These are phyloP conservation scores for Clarireedia sp. DNA, from an alignment of 2,329 filamentous ascomycete genomes.

Conservation along the genomic window DNA sequence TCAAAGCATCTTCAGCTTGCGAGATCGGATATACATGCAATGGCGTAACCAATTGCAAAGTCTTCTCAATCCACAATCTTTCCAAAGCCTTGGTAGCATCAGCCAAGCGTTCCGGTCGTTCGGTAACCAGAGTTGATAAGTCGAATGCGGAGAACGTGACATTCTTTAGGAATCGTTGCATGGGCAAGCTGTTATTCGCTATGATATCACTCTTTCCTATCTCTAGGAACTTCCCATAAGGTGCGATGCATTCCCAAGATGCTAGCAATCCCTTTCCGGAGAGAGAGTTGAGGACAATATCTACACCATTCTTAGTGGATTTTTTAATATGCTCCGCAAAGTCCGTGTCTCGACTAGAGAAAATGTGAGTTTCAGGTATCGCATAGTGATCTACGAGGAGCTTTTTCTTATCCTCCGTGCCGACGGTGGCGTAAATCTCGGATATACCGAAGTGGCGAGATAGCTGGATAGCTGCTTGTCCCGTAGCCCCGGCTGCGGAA, in stretches of 20 bases:
- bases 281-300: neutral
- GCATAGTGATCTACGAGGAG: neutral
- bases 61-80: neutral
- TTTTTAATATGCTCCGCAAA: neutral
- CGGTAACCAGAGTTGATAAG: neutral
- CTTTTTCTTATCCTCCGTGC: neutral
- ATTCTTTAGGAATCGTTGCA: neutral
- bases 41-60: neutral
- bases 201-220: neutral
- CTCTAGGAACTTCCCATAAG: neutral
- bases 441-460: neutral
- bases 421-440: conserved; percentile 5
- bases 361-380: neutral
- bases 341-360: neutral
- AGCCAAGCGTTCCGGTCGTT: neutral
- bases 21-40: conserved; percentile 6
- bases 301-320: neutral
- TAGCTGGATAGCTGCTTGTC: conserved; percentile 27
- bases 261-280: neutral
- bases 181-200: neutral
- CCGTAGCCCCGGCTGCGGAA: conserved; percentile 26
- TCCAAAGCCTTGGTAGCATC: neutral
- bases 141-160: neutral
- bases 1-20: conserved; percentile 12
- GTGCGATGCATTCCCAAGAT: neutral